Conservation (phyloP, 805 yeast genomes). For the Zygosaccharomyces rouxii region DNA sequence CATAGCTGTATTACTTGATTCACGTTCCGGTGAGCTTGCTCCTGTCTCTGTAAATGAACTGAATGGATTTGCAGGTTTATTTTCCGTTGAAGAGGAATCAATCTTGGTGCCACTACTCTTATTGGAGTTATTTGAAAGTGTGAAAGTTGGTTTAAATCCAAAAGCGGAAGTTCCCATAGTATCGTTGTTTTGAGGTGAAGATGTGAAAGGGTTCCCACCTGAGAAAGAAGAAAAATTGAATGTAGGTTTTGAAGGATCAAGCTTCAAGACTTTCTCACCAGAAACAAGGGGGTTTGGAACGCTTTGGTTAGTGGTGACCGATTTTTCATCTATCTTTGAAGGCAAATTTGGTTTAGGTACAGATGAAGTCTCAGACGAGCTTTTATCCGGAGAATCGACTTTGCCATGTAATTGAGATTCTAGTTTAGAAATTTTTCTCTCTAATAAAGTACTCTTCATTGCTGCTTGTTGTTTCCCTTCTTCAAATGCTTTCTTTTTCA, state of each 20-base stretch:
- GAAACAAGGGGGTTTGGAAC: constrained; percentile 7
- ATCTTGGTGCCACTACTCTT: not conserved
- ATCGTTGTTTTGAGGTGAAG: constrained; percentile 6
- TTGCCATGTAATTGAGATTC: constrained; percentile 19
- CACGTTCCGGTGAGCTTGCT: not conserved
- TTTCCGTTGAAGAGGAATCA: not conserved
- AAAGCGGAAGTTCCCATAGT: constrained; percentile 1
- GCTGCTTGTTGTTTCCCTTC: constrained; percentile 34
- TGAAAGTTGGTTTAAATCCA: constrained; percentile 16
- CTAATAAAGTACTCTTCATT: constrained; percentile 31
- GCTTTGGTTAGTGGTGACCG: not conserved
- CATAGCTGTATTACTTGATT: constrained; percentile 1
- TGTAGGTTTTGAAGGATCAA: constrained; percentile 9
- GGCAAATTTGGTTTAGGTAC: constrained; percentile 1
- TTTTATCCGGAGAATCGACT: not conserved
- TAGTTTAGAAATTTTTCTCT: constrained; percentile 30
- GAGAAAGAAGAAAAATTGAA: constrained; percentile 8
- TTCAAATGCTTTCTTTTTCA: constrained; percentile 30
- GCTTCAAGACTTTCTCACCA: constrained; percentile 11
- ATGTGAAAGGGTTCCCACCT: constrained; percentile 20
- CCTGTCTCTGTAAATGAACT: not conserved
- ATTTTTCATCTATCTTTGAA: constrained; percentile 13
- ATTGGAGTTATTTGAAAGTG: constrained; percentile 8
- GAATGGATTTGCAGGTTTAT: constrained; percentile 1
- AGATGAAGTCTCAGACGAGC: not conserved